Evolutionary conservation across 805 yeast genomes (phyloP).

Genomic region (Candida hungchunana): DNA sequence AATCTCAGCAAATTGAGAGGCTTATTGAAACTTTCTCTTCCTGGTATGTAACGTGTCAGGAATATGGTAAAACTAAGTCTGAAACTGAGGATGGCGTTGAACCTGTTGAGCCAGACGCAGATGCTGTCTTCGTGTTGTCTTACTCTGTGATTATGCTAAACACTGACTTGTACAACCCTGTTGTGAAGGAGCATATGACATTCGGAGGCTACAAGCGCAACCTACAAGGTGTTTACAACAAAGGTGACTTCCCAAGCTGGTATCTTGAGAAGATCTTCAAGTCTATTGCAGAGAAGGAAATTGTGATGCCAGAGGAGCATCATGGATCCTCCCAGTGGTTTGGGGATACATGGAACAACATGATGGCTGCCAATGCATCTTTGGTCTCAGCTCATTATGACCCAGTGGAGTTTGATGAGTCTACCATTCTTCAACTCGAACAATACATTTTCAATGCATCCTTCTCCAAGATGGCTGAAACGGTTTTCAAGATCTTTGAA

Average conservation of each 20-base stretch:
- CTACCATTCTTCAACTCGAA: constrained; percentile 55
- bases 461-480: constrained; percentile 62
- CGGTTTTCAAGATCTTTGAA: constrained; percentile 73
- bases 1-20: constrained; percentile 93
- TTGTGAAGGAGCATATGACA: constrained; percentile 88
- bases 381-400: constrained; percentile 26
- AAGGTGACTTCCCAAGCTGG: constrained; percentile 75
- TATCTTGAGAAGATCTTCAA: constrained; percentile 75
- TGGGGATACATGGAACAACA: constrained; percentile 79
- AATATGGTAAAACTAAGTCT: constrained; percentile 21
- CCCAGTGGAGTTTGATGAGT: constrained; percentile 19
- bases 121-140: constrained; percentile 83
- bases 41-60: constrained; percentile 66
- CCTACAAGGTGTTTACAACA: constrained; percentile 73
- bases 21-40: constrained; percentile 83
- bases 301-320: constrained; percentile 97
- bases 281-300: constrained; percentile 80
- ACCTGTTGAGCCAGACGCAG: constrained; percentile 70
- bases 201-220: constrained; percentile 77
- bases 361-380: constrained; percentile 42
- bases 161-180: constrained; percentile 91
- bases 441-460: constrained; percentile 61
- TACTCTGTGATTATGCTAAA: constrained; percentile 92
- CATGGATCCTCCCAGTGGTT: constrained; percentile 90
- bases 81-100: constrained; percentile 24